Conservation (phyloP, 108 stramenopile species). For the Epipyxis sp. region DNA sequence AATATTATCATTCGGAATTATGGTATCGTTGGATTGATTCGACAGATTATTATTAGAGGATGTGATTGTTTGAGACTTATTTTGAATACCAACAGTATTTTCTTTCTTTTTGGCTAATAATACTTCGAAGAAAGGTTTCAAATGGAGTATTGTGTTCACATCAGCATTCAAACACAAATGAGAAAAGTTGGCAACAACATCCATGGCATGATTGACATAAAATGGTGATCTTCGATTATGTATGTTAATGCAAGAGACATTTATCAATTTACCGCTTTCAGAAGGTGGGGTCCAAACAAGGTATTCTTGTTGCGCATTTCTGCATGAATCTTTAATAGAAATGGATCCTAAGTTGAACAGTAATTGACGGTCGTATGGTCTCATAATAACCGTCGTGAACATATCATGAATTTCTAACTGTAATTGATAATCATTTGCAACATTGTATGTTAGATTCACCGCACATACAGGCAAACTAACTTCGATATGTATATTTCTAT, state of each 20-base stretch:
- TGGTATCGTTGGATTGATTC: not conserved
- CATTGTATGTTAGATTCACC: not conserved
- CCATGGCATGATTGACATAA: not conserved
- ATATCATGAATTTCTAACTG: not conserved
- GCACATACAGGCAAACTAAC: not conserved
- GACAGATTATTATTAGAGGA: too few species aligned
- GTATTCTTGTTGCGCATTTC: slow-evolving; percentile 10
- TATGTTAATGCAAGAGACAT: not conserved
- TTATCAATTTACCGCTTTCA: not conserved
- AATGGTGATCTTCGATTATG: not conserved
- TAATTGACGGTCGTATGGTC: slow-evolving; percentile 16
- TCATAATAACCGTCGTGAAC: not conserved
- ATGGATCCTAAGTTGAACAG: not conserved
- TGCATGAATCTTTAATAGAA: slow-evolving; percentile 5
- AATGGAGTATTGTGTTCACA: slow-evolving; percentile 7
- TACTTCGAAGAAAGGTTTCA: not conserved
- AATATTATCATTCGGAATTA: not conserved
- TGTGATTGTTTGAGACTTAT: too few species aligned
- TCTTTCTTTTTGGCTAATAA: not conserved
- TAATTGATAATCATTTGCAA: not conserved
- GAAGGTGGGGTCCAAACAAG: slow-evolving; percentile 17
- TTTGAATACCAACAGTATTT: too few species aligned
- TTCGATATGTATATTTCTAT: not conserved
- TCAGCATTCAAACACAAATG: slow-evolving; percentile 4
- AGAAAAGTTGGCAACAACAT: not conserved